These are phyloP conservation scores for Casuarina equisetifolia DNA, from an alignment of 306 rosid species.

Conservation along the genomic window DNA sequence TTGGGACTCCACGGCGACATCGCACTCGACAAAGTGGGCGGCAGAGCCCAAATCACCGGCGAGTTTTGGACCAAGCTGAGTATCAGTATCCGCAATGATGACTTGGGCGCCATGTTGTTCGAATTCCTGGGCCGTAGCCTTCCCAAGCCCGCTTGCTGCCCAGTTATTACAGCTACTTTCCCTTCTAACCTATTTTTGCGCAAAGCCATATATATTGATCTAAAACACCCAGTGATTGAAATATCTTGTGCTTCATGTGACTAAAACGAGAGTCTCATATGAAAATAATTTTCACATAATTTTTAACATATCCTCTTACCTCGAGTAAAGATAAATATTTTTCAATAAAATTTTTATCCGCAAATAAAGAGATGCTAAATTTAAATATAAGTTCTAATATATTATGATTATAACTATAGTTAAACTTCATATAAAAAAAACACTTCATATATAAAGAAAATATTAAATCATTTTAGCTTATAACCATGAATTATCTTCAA, in stretches of 20 bases:
- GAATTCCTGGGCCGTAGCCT: conserved; percentile 77
- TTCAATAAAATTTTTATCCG: too few relatives aligned
- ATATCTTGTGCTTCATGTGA: background rate
- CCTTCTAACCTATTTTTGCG: conserved; percentile 58
- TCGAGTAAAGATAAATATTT: too few relatives aligned
- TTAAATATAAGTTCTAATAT: too few relatives aligned
- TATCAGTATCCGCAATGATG: conserved; percentile 61
- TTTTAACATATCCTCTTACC: too few relatives aligned
- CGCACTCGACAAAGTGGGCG: conserved; percentile 62
- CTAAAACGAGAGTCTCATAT: too few relatives aligned
- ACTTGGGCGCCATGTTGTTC: conserved; percentile 76
- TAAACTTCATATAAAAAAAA: too few relatives aligned
- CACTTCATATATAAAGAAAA: too few relatives aligned
- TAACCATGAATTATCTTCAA: too few relatives aligned
- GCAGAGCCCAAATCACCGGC: conserved; percentile 59
- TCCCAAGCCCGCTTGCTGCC: conserved; percentile 89
- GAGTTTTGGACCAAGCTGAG: conserved; percentile 47
- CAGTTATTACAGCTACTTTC: conserved; percentile 82
- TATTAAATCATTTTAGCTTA: too few relatives aligned
- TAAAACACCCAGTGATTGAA: background rate
- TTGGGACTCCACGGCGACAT: conserved; percentile 63
- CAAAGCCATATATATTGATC: conserved; percentile 7
- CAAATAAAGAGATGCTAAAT: too few relatives aligned
- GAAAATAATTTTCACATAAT: too few relatives aligned
- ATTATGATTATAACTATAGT: too few relatives aligned